These are phyloP conservation scores for Leccinum fibrillosum DNA, from an alignment of 768 basidiomycete genomes.

Conservation along the genomic window DNA sequence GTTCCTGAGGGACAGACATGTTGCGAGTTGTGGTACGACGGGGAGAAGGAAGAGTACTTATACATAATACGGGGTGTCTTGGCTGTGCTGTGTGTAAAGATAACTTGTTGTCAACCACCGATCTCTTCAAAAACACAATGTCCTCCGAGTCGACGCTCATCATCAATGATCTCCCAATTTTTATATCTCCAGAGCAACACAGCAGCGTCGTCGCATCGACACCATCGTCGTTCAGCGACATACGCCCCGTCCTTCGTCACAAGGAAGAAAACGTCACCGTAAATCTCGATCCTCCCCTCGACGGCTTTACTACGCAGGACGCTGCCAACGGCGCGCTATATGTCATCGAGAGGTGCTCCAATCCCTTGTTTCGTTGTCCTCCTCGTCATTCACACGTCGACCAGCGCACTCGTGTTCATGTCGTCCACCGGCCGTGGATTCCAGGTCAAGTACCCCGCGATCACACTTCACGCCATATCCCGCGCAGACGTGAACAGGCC, in stretches of 20 bases:
- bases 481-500: slow-evolving; percentile 55
- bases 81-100: slow-evolving; percentile 10
- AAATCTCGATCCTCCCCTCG: slow-evolving; percentile 63
- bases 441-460: slow-evolving; percentile 81
- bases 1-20: slow-evolving; percentile 26
- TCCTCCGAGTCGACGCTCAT: slow-evolving; percentile 24
- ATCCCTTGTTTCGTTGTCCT: slow-evolving; percentile 1
- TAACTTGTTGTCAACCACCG: not conserved
- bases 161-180: slow-evolving; percentile 41
- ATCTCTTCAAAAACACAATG: not conserved
- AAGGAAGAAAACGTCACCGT: slow-evolving; percentile 69
- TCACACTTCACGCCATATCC: slow-evolving; percentile 92
- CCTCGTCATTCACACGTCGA: slow-evolving; percentile 3
- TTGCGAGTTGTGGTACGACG: not conserved
- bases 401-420: slow-evolving; percentile 76
- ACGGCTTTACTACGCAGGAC: slow-evolving; percentile 54
- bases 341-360: slow-evolving; percentile 76
- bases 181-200: slow-evolving; percentile 66
- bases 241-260: slow-evolving; percentile 79
- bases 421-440: slow-evolving; percentile 69
- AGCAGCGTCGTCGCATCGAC: slow-evolving; percentile 67
- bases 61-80: slow-evolving; percentile 11
- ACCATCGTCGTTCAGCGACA: slow-evolving; percentile 78
- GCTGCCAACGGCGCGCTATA: slow-evolving; percentile 66
- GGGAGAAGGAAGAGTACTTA: not conserved